Conservation (phyloP, 371 early-diverging fungal genomes). For the Thermomucor indicae-seudaticae region DNA sequence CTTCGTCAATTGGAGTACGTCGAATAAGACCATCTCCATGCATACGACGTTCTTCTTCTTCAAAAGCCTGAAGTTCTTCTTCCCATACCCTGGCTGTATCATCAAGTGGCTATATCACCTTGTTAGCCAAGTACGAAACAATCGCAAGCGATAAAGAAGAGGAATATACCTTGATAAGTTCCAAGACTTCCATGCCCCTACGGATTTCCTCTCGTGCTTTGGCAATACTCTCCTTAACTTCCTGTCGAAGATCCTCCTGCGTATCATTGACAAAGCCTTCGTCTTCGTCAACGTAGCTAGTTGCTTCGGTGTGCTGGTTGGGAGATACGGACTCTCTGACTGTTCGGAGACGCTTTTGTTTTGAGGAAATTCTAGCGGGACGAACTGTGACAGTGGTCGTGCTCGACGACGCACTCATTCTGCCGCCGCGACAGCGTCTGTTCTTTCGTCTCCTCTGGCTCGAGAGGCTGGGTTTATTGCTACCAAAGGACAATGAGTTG, state of each 20-base stretch:
- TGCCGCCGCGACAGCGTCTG: no score
- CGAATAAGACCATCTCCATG: slow-evolving; percentile 20
- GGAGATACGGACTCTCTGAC: background rate
- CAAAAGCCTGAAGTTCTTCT: slow-evolving; percentile 35
- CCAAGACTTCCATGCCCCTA: slow-evolving; percentile 52
- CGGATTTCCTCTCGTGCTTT: slow-evolving; percentile 61
- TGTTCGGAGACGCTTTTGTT: background rate
- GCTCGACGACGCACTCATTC: slow-evolving; percentile 20
- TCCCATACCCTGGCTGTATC: slow-evolving; percentile 40
- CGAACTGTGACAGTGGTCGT: slow-evolving; percentile 15
- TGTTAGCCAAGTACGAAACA: no score
- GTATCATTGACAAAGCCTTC: slow-evolving; percentile 30
- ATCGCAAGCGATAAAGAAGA: no score
- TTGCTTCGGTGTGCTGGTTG: slow-evolving; percentile 6
- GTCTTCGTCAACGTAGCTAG: slow-evolving; percentile 14
- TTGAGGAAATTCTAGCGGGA: slow-evolving; percentile 1
- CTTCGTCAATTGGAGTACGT: slow-evolving; percentile 30
- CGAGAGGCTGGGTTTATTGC: slow-evolving; percentile 2
- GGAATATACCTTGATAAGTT: slow-evolving; percentile 27
- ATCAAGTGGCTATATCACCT: slow-evolving; percentile 22
- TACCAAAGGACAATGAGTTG: slow-evolving; percentile 20
- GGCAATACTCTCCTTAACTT: slow-evolving; percentile 54
- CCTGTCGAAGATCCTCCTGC: slow-evolving; percentile 23
- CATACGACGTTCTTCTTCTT: slow-evolving; percentile 30
- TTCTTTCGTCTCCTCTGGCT: no score